Conservation (phyloP, 805 yeast species). For the Yamadazyma sp. region DNA sequence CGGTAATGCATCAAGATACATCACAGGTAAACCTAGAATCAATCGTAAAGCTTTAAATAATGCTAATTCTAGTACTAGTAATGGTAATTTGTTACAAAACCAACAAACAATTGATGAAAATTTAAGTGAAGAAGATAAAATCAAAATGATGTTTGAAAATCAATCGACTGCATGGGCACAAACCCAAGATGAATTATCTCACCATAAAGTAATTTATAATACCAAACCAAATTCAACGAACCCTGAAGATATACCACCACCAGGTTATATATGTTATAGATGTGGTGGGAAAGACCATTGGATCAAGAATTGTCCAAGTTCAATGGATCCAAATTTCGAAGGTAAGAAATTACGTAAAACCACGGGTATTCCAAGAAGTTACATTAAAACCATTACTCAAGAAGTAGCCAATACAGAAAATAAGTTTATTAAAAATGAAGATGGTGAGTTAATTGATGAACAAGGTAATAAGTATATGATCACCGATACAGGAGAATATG, state of each 20-base stretch:
- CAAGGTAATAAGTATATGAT: constrained; percentile 67
- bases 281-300: constrained; percentile 94
- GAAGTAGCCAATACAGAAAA: constrained; percentile 57
- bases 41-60: constrained; percentile 37
- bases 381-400: constrained; percentile 80
- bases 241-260: constrained; percentile 81
- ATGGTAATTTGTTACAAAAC: constrained; percentile 16
- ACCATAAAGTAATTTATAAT: constrained; percentile 71
- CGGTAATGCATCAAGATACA: constrained; percentile 62
- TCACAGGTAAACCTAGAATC: constrained; percentile 64
- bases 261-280: constrained; percentile 92
- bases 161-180: constrained; percentile 95
- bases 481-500: constrained; percentile 93
- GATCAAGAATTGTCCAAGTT: constrained; percentile 94
- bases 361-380: constrained; percentile 95
- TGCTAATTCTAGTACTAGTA: constrained; percentile 16
- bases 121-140: constrained; percentile 79
- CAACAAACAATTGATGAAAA: constrained; percentile 32
- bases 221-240: constrained; percentile 36
- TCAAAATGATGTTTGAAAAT: constrained; percentile 85
- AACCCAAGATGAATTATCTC: constrained; percentile 87
- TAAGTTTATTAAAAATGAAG: constrained; percentile 34
- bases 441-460: constrained; percentile 43
- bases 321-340: constrained; percentile 89
- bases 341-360: constrained; percentile 88